Evolutionary conservation across 2,329 filamentous ascomycete species (phyloP), one percentile per base, ranked within the genome.

Genomic region (Aspergillaceae sp.): DNA sequence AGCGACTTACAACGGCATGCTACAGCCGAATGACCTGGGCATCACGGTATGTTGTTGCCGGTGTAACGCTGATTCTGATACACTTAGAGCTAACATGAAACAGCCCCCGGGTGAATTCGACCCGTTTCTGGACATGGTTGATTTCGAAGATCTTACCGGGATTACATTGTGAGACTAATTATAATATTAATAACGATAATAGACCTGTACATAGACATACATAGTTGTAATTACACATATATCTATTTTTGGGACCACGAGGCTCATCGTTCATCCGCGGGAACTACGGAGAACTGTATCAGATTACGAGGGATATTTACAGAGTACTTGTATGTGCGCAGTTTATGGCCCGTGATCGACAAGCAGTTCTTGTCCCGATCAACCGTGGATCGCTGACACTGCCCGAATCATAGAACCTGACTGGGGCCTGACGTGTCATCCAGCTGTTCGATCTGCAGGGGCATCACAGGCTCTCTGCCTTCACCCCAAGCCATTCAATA

Each of bases 41-140:
- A 46, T 56, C 8, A 55, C 54, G 29, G 61, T 64, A 44, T 55
- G 62, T 40, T 36, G 19, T 19, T 19, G 19, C 19, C 19, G 19
- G 19, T 19, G 19, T 19, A 19, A 19, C 19, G 19, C 19, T 1
- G 19, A 19, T 19, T 19, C 19, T 19, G 19, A 19, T 19, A 19
- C 19, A 19, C 19, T 19, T 19, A 19, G 19, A 30, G 43, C 50
- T 55, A 44, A 56, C 42, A 29, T 26, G 29, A 7, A 19, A 10
- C 40, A 64, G 60, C 54, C 50, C 2, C 47, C 57, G n/a, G 57
- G 48, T 1, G 59, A 62, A 19, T 57, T 65, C 7, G 62, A 65
- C 37, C 61, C 62, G 27, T 64, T 63, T 41, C 50, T 64, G 34
- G 62, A 63, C 34, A 61, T 61, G 1, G 65, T 65, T 44, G 57